phyloP scores from a whole-genome alignment of 495 filamentous ascomycete species.

The Cercophora scortea region DNA sequence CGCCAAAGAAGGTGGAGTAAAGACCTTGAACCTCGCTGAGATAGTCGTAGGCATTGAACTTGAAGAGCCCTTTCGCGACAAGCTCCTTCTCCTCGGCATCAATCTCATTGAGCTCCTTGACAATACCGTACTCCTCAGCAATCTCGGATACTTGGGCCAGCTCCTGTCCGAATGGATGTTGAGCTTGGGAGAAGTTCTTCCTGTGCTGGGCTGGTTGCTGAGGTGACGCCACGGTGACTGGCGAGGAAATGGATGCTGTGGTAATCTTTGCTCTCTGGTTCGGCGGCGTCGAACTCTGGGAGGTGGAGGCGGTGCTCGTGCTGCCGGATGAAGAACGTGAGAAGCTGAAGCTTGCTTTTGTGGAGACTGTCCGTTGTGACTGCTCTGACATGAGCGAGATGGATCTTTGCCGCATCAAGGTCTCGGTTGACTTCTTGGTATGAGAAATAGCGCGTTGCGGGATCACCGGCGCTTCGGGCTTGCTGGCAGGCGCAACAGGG shows the following conservation, averaged over 20 bases:
- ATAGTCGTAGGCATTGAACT: slow-evolving; percentile 78
- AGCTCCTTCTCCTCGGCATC: slow-evolving; percentile 67
- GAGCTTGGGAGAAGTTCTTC: slow-evolving; percentile 22
- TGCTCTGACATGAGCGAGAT: slow-evolving; percentile 43
- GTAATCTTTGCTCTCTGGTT: slow-evolving; percentile 27
- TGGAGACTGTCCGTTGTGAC: slow-evolving; percentile 32
- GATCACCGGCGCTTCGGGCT: slow-evolving; percentile 50
- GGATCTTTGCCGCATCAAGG: slow-evolving; percentile 58
- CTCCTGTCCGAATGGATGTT: slow-evolving; percentile 62
- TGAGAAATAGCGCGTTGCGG: slow-evolving; percentile 74
- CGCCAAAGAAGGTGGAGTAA: slow-evolving; percentile 37
- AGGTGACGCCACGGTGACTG: slow-evolving; percentile 18
- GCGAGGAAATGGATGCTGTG: slow-evolving; percentile 3
- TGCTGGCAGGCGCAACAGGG: slow-evolving; percentile 22
- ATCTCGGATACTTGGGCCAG: slow-evolving; percentile 70
- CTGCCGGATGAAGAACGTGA: slow-evolving; percentile 41
- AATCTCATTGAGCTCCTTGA: slow-evolving; percentile 52
- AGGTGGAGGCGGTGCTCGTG: slow-evolving; percentile 35
- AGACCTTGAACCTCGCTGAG: slow-evolving; percentile 69
- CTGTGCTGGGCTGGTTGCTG: slow-evolving; percentile 15
- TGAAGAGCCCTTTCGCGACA: slow-evolving; percentile 56
- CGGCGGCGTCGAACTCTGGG: slow-evolving; percentile 17
- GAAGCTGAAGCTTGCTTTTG: slow-evolving; percentile 37
- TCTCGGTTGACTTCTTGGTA: slow-evolving; percentile 59
- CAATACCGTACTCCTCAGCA: slow-evolving; percentile 74